Evolutionary conservation across 2,329 filamentous ascomycete genomes (phyloP), one percentile per base, ranked within the genome.

Genomic region (Cladosporium sp.): DNA sequence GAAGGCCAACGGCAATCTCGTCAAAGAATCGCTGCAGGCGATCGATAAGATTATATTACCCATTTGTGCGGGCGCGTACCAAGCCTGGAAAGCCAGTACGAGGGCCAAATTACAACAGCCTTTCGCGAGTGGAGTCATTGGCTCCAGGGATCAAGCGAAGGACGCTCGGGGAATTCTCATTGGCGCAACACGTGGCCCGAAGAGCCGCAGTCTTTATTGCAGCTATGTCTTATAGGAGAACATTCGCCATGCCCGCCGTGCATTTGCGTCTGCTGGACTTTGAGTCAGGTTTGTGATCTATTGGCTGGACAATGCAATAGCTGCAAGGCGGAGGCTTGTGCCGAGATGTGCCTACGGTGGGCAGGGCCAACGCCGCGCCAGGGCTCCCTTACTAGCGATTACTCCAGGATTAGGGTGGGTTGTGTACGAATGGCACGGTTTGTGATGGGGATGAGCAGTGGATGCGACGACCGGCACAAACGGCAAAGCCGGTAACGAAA

Each of bases 261-360:
- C 45, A 17, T n/a, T 4, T 20, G 28, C 19, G 22, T 34, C 34
- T 20, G 25, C 45, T 48, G 25, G 25, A 6, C 12, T 48, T 48
- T 22, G 45, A 48, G 45, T 48, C 45, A 48, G 45, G 45, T 48
- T 34, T 48, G 45, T 48, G 45, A 48, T 48, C 45, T 35, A 48
- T 48, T 48, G 45, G 45, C 45, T 48, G 45, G 45, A 34, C 25
- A 17, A 48, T 22, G 45, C 44, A 20, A 28, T 47, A 28, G 44
- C 15, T 32, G 28, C 4, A 34, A 28, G 28, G n/a, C 45, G 28
- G 25, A 19, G 25, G 45, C 28, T n/a, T n/a, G 15, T 48, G 45
- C 45, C 45, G 45, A 48, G 25, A 25, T 25, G 44, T 24, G 42
- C 24, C 19, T 45, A 22, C 25, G 42, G 19, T 45, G 42, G 15